Base-by-base conservation (phyloP, 768 basidiomycete species). In the Hortiboletus campestris region DNA sequence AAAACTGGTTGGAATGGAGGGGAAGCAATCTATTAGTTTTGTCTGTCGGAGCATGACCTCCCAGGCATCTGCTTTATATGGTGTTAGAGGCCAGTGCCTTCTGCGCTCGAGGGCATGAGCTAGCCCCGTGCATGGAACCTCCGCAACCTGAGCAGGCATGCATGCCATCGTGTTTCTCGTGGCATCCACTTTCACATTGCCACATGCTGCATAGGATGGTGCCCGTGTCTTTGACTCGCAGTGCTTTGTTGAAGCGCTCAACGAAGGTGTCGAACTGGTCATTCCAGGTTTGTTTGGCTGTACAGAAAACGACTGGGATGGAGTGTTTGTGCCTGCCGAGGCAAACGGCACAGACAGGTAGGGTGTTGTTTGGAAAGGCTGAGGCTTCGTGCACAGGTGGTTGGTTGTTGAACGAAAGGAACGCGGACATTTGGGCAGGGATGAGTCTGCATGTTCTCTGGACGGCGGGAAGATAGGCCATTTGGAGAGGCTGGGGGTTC, bases 21-120 rank as follows among this genome's bases (percentile, higher is more conserved):
- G 7, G 6, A 42, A 42, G 4, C 6, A 0, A 25, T 25, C 25
- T 25, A 42, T 22, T 22, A 42, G 10, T 9, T 13, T 20, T 0
- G 7, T 14, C 12, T 3, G 4, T 2, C 1, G 2, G 0, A 44
- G 17, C 0, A 9, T 9, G 0, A 0, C 5, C 11, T 43, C 25
- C 31, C 31, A 31, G 11, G 31, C 31, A 9, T 11, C 11, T 9
- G 31, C 31, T 11, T 31, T 31, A 31, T 31, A 31, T 8, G 31
- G 31, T 8, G 31, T 31, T 31, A 8, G 31, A 9, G 31, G 31
- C 31, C 11, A 11, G 31, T 31, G 31, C 31, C 11, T 31, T 31
- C 31, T 31, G 31, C 7, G 31, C 31, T 8, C 8, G 31, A 31
- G 31, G 31, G 8, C 31, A 31, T 31, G 7, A 9, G 31, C 31